Evolutionary conservation across 768 basidiomycete genomes (phyloP), one percentile per base, ranked within the genome.

Genomic region (Leccinum truebloodii): DNA sequence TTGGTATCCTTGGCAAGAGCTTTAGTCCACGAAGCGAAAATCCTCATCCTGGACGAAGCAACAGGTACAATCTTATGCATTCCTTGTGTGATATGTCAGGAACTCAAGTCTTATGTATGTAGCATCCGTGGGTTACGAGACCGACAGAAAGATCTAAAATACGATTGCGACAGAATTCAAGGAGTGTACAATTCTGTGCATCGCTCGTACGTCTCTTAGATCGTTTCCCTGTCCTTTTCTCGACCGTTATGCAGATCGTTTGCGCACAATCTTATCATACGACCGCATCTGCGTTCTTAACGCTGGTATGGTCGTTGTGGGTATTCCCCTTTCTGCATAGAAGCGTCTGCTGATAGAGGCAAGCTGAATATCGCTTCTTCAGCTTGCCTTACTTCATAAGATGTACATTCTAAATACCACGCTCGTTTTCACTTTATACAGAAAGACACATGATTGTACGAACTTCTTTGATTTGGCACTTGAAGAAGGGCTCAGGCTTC

Each of bases 41-140:
- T 96, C 34, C 86, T 95, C 53, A 86, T 97, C 51, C 79, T 98
- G 12, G 95, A 97, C 69, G 94, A 95, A 77, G 94, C 94, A 0
- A 95, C 92, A 52, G 88, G 85, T 84, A 65, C 52, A 66, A 56
- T 18, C 39, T 52, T 24, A 48, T 12, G 4, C 49, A 37, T 24
- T 39, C 37, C 6, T 37, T 20, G 55, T 35, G 1, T 32, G 50
- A 37, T n/a, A 39, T 34, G 12, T 34, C 16, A 30, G 12, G n/a
- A 46, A 9, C 48, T 59, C 24, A 67, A 16, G 5, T 18, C 53
- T 18, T 13, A 10, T 30, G 22, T 60, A 83, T 39, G 16, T 8
- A 39, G 91, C 92, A n/a, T 90, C 89, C 12, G 91, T 94, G 28
- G 92, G 94, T 66, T 90, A 88, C 65, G 92, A 92, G 74, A 95